Base-by-base conservation (phyloP, 345 rosid genomes). In the Raphanus raphanistrum region DNA sequence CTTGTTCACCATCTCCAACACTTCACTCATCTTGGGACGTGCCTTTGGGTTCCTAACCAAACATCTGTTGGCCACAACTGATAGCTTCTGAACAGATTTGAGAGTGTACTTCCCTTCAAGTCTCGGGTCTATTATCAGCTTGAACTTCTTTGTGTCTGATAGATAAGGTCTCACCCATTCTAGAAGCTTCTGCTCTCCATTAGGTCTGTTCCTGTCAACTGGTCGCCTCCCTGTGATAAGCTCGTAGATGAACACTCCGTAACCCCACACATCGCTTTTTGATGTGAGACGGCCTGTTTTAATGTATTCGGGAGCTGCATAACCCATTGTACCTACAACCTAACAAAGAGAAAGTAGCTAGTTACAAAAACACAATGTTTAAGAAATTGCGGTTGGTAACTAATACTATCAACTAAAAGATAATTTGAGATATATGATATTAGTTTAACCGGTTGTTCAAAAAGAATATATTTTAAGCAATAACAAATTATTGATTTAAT, bases 251-350 rank as follows among this genome's bases (percentile, higher is more conserved):
- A 94, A 92, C n/a, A 94, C 97, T 4, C 97, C 97, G 65, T 85
- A 94, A 80, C 97, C 86, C 97, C 97, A 92, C 25, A 94, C 92
- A 31, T 94, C 98, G 64, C 82, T 94, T 89, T 90, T 88, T 17
- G 87, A 85, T 36, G 97, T 92, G 54, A 92, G 86, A 73, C 95
- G 92, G 6, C 97, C 97, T 0, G 97, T 90, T 36, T 85, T 94
- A 58, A 94, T 26, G 70, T 94, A 94, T 17, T 94, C 98, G 2
- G 97, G 98, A 38, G 98, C 92, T 7, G 91, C 95, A 86, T 94
- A 94, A 72, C 96, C 97, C 90, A 87, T 82, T 63, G 98, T 94
- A 63, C 97, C 98, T 38, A 94, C 95, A 54, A 90, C 98, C 97
- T 92, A 76, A 66, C 66, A 17, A 36, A 84, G 52, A 45, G 52